phyloP scores from a whole-genome alignment of 139 green algal species.

The Chlorella sp. region DNA sequence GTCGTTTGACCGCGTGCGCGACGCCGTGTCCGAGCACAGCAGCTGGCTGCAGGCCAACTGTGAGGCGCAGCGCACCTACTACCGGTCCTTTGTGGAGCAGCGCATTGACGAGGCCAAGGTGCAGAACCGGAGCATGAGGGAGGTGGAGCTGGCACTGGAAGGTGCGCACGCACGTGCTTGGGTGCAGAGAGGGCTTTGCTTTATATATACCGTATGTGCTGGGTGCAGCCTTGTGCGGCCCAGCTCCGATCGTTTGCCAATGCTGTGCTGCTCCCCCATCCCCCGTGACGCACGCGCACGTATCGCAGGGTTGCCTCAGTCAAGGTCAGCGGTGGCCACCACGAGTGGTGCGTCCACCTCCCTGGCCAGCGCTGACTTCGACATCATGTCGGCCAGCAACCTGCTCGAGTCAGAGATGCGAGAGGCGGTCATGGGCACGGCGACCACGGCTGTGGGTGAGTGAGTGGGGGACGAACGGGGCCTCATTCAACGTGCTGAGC shows the following conservation, averaged over 20 bases:
- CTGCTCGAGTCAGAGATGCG: conserved; percentile 81
- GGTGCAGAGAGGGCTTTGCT: neutral
- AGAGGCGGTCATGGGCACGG: conserved; percentile 65
- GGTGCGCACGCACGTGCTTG: neutral
- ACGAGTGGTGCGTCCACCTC: no score
- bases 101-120: neutral
- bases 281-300: no score
- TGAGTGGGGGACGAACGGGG: no score
- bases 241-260: no score
- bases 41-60: conserved; percentile 76
- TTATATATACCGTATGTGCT: neutral
- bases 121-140: neutral
- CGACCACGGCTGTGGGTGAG: conserved; percentile 49
- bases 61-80: conserved; percentile 42
- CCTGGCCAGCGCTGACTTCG: no score
- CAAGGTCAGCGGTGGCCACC: no score
- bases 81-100: conserved; percentile 5
- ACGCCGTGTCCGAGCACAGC: conserved; percentile 54
- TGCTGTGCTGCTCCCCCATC: no score
- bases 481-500: no score
- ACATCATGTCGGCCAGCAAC: conserved; percentile 26
- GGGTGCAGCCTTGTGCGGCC: no score
- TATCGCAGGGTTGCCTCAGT: no score
- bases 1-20: conserved; percentile 9
- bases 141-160: neutral